These are phyloP conservation scores for Cyclaneusma minus DNA, from an alignment of 2,329 filamentous ascomycete genomes.

Conservation along the genomic window DNA sequence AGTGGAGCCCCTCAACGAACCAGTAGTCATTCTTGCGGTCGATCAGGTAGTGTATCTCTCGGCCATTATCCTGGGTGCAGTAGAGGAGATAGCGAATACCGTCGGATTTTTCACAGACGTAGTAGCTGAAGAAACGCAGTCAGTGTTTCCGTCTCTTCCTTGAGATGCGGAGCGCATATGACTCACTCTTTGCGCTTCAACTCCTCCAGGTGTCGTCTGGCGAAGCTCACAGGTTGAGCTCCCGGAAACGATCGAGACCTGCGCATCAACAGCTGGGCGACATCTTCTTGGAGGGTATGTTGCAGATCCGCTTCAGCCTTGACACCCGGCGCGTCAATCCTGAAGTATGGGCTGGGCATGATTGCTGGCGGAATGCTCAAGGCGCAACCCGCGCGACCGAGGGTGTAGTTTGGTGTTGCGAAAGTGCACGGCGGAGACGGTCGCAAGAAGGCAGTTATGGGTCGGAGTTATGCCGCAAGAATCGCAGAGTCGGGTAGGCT, in stretches of 20 bases:
- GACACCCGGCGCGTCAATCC: conserved; percentile 45
- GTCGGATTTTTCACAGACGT: conserved; percentile 96
- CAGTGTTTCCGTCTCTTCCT: too few relatives aligned
- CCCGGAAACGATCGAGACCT: conserved; percentile 60
- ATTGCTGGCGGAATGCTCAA: too few relatives aligned
- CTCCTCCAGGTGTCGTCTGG: conserved; percentile 66
- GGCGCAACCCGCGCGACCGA: too few relatives aligned
- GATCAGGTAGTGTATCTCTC: conserved; percentile 77
- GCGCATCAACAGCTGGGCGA: conserved; percentile 61
- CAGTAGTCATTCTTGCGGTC: conserved; percentile 98
- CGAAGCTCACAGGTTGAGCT: conserved; percentile 89
- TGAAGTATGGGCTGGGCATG: too few relatives aligned
- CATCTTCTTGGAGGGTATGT: conserved; percentile 49
- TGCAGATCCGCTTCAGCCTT: conserved; percentile 48
- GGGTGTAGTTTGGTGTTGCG: too few relatives aligned
- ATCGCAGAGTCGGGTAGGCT: too few relatives aligned
- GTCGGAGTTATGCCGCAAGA: too few relatives aligned
- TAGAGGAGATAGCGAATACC: conserved; percentile 93
- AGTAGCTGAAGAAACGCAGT: conserved; percentile 73
- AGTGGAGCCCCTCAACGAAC: conserved; percentile 63
- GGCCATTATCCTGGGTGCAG: conserved; percentile 47
- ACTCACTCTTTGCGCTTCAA: conserved; percentile 60
- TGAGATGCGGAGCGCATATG: too few relatives aligned
- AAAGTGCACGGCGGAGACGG: too few relatives aligned
- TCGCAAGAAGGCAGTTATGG: too few relatives aligned